Evolutionary conservation across 805 yeast species (phyloP), one percentile per base, ranked within the genome.

Genomic region (Saturnispora zaruensis): DNA sequence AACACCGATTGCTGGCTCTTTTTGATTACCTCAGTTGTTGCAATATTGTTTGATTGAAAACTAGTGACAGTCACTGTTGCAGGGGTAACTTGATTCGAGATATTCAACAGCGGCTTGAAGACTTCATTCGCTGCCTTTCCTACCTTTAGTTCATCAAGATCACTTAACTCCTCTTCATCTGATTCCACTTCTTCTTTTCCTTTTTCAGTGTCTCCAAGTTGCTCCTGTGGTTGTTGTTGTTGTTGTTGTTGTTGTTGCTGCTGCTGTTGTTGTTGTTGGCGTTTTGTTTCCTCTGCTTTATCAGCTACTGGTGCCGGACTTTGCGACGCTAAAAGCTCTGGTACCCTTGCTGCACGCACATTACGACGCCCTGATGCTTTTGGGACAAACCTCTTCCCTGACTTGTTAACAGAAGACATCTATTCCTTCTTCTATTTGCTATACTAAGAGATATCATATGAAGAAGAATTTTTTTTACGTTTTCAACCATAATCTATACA

Each of bases 331-430:
- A 23, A 36, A 18, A 16, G 6, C 21, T 36, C n/a, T 36, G 23
- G 6, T 7, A 34, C 23, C 6, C 26, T 46, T 20, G 48, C 11
- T 6, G 30, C 5, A 6, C 33, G 45, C n/a, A 18, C 24, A 5
- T 32, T 6, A 16, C 47, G 44, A 24, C 47, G 41, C 6, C 32
- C 36, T 34, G 46, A 50, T 18, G 69, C 57, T 53, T 81, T 82
- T 2, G 89, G 89, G n/a, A 75, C 71, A 64, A 84, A 84, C 50
- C 84, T 78, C 11, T 84, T 75, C 24, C 81, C 76, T 45, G 79
- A 72, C 58, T 78, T 78, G 53, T 77, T 64, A 45, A 64, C 57
- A 41, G 60, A 45, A n/a, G 56, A 54, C 56, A 54, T 54, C 33
- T 9, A 6, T 25, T 24, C 16, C 18, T 21, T 36, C 14, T 16